Base-by-base conservation (phyloP, 2,329 filamentous ascomycete genomes). In the Trichoderma citrinoviride region DNA sequence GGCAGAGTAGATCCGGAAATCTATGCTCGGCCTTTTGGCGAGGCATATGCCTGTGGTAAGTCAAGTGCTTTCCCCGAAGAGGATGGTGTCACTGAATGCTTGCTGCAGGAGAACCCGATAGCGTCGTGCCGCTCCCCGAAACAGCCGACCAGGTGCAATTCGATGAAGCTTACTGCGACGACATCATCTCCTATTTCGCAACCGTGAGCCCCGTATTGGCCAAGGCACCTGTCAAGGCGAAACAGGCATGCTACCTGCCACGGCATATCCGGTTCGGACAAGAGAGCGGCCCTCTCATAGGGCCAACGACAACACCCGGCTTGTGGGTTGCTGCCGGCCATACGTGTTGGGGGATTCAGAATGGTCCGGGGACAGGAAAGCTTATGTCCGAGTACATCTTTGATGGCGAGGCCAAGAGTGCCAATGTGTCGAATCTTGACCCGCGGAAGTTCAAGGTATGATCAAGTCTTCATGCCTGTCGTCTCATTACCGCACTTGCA, bases 311-410 rank as follows among this genome's bases (percentile, higher is more conserved):
- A 2, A 86, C 89, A 0, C 85, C 87, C 7, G 93, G 93, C 0
- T 72, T 98, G 49, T 89, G 90, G 75, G 81, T 98, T 66, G 95
- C 95, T 0, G 85, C 92, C 0, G 95, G 95, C 0, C 95, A 99
- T 80, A 97, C 93, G 1, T 98, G 94, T 79, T 99, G 95, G 95
- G 95, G 95, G 0, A 97, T 99, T 23, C 94, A 98, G 79, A 98
- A 99, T 78, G 92, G 88, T 0, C 93, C 94, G 1, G 95, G 85
- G 1, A 98, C 94, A 7, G 91, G 91, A 4, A 91, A 89, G 77
- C 76, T 94, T 44, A 89, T 95, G 80, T 89, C 90, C 43, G 90
- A 94, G 76, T 87, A 91, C 77, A 79, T 95, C 2, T 87, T 93
- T 71, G 90, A 93, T 62, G 91, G 90, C 0, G 77, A 80, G 66